Evolutionary conservation across 805 yeast species (phyloP).

Genomic region (Ogataea sp.): DNA sequence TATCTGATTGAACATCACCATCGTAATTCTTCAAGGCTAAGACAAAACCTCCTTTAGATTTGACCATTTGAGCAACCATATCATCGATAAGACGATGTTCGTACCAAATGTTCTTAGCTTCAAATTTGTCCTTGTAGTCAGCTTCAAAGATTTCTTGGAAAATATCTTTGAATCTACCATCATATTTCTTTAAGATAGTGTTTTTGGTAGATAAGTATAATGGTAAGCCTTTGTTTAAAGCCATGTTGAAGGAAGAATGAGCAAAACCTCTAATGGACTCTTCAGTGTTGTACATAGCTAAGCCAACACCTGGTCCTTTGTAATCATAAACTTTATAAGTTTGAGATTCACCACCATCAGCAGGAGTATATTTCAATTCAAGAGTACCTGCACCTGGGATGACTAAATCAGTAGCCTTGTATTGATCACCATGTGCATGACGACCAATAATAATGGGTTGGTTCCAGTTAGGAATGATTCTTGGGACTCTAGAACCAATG

Average conservation of each 20-base stretch:
- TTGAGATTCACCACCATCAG: slow-evolving; percentile 42
- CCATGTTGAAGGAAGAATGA: slow-evolving; percentile 71
- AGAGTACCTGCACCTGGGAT: slow-evolving; percentile 60
- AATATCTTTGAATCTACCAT: slow-evolving; percentile 76
- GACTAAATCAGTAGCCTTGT: slow-evolving; percentile 69
- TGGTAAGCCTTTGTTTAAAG: slow-evolving; percentile 54
- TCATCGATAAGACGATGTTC: slow-evolving; percentile 82
- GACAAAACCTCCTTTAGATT: slow-evolving; percentile 75
- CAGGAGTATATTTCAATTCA: slow-evolving; percentile 59
- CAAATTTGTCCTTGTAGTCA: slow-evolving; percentile 49
- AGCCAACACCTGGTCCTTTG: slow-evolving; percentile 63
- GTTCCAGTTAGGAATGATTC: slow-evolving; percentile 74
- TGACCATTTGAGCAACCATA: slow-evolving; percentile 85
- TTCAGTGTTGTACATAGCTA: slow-evolving; percentile 80
- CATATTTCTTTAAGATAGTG: slow-evolving; percentile 75
- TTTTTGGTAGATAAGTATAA: slow-evolving; percentile 69
- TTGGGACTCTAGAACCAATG: slow-evolving; percentile 61
- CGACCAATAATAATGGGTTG: slow-evolving; percentile 79
- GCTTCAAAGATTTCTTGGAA: slow-evolving; percentile 59
- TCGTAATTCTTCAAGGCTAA: slow-evolving; percentile 80
- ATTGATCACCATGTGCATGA: slow-evolving; percentile 83
- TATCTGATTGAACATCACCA: slow-evolving; percentile 81
- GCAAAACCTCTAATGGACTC: slow-evolving; percentile 73
- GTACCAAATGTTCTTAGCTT: slow-evolving; percentile 54
- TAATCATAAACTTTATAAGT: slow-evolving; percentile 51